Evolutionary conservation across 768 basidiomycete genomes (phyloP).

Genomic region (Scleroderma citrinum): DNA sequence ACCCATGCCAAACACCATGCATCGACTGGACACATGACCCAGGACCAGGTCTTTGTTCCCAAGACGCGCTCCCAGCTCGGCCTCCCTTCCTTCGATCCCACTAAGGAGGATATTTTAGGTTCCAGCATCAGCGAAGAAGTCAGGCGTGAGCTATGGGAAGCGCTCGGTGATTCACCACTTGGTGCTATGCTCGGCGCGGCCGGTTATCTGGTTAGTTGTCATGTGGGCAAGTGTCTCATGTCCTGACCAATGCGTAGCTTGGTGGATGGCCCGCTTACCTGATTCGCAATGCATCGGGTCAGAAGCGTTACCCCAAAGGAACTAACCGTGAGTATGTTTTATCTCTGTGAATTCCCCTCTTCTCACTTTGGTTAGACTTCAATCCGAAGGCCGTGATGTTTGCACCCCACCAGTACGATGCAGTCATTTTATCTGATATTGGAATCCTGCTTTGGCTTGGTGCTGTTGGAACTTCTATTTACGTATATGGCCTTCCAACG

Average conservation of each 20-base stretch:
- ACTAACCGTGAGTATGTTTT: slow-evolving; percentile 62
- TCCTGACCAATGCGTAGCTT: slow-evolving; percentile 37
- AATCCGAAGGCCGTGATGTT: slow-evolving; percentile 75
- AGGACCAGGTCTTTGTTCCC: slow-evolving; percentile 96
- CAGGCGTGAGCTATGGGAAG: slow-evolving; percentile 72
- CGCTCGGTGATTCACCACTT: slow-evolving; percentile 87
- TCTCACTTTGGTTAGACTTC: slow-evolving; percentile 50
- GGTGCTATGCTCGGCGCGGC: slow-evolving; percentile 49
- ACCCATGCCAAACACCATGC: slow-evolving; percentile 95
- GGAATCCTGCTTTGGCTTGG: slow-evolving; percentile 73
- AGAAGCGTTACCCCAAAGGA: slow-evolving; percentile 67
- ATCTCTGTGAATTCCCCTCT: not conserved
- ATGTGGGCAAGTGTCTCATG: not conserved
- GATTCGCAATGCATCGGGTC: slow-evolving; percentile 78
- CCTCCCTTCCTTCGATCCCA: slow-evolving; percentile 58
- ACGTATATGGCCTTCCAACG: slow-evolving; percentile 58
- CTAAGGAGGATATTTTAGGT: slow-evolving; percentile 60
- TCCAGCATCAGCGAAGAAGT: slow-evolving; percentile 61
- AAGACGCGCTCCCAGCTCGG: slow-evolving; percentile 72
- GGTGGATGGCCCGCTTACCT: slow-evolving; percentile 87
- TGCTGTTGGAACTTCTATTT: slow-evolving; percentile 48
- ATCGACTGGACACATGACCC: slow-evolving; percentile 85
- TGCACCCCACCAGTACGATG: slow-evolving; percentile 66
- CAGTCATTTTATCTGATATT: slow-evolving; percentile 78
- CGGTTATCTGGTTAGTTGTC: slow-evolving; percentile 51